Conservation (phyloP, 352 stramenopile species). For the Phytophthora tubulina region DNA sequence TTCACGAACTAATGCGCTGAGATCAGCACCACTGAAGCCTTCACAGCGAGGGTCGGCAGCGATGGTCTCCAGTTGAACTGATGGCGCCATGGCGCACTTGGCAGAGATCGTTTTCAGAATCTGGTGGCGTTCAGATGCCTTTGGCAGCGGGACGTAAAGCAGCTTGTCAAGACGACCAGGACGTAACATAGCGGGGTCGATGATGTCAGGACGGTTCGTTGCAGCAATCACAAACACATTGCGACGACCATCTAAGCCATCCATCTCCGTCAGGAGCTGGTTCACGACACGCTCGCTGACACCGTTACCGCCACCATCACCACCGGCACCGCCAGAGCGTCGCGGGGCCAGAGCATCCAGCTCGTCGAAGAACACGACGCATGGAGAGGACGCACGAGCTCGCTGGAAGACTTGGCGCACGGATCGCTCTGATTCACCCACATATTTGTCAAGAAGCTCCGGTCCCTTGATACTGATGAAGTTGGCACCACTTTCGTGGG, state of each 20-base stretch:
- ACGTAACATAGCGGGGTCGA: constrained; percentile 99
- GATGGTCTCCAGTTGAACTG: constrained; percentile 92
- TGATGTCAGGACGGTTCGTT: constrained; percentile 98
- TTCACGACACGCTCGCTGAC: constrained; percentile 97
- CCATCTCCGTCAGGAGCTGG: constrained; percentile 99
- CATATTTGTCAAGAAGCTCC: constrained; percentile 99
- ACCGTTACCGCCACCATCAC: constrained; percentile 81
- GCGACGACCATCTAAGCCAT: constrained; percentile 96
- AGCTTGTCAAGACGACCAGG: constrained; percentile 98
- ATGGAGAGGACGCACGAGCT: constrained; percentile 97
- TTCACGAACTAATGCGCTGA: constrained; percentile 97
- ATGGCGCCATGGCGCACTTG: constrained; percentile 68
- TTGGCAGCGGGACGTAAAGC: constrained; percentile 97
- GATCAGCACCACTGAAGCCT: constrained; percentile 98
- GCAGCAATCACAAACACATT: constrained; percentile 98
- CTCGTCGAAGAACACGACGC: constrained; percentile 99
- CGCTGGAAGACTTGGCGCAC: constrained; percentile 98
- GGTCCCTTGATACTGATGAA: constrained; percentile 99
- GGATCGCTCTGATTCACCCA: constrained; percentile 97
- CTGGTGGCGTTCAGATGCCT: constrained; percentile 66
- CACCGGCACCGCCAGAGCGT: constrained; percentile 72
- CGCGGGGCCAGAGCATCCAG: constrained; percentile 97
- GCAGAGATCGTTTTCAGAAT: constrained; percentile 95
- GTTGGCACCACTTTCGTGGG: constrained; percentile 98
- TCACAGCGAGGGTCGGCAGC: constrained; percentile 90